These are phyloP conservation scores for Panaeolus cyanescens DNA, from an alignment of 768 basidiomycete species.

Conservation along the genomic window DNA sequence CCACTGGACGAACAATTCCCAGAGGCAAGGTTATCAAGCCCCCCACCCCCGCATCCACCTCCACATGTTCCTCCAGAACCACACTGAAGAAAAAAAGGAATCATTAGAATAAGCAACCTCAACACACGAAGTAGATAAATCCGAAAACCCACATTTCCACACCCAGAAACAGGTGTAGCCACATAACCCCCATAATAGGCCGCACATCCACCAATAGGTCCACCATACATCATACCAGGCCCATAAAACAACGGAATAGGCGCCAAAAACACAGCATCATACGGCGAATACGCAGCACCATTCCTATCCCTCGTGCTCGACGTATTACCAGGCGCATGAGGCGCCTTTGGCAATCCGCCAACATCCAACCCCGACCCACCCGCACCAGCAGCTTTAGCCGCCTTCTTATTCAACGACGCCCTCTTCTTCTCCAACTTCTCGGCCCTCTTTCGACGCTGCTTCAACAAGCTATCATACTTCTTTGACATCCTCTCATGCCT, in stretches of 20 bases:
- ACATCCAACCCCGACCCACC: too few species aligned
- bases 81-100: not conserved
- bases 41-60: conserved; percentile 4
- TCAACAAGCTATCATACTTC: conserved; percentile 6
- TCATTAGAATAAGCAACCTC: not conserved
- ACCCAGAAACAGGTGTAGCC: conserved; percentile 3
- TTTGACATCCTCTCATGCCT: not conserved
- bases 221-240: not conserved
- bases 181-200: conserved; percentile 18
- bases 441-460: conserved; percentile 5
- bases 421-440: conserved; percentile 24
- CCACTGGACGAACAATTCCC: not conserved
- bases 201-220: conserved; percentile 28
- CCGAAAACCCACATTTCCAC: conserved; percentile 8
- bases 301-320: not conserved
- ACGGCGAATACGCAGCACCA: not conserved
- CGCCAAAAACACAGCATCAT: conserved; percentile 34
- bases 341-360: conserved; percentile 3
- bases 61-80: conserved; percentile 3
- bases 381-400: not conserved
- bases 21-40: not conserved
- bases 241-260: conserved; percentile 35
- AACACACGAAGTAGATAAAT: not conserved
- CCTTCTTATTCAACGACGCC: conserved; percentile 9
- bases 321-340: not conserved